Evolutionary conservation across 352 stramenopile species (phyloP).

Genomic region (Peronospora destructor): DNA sequence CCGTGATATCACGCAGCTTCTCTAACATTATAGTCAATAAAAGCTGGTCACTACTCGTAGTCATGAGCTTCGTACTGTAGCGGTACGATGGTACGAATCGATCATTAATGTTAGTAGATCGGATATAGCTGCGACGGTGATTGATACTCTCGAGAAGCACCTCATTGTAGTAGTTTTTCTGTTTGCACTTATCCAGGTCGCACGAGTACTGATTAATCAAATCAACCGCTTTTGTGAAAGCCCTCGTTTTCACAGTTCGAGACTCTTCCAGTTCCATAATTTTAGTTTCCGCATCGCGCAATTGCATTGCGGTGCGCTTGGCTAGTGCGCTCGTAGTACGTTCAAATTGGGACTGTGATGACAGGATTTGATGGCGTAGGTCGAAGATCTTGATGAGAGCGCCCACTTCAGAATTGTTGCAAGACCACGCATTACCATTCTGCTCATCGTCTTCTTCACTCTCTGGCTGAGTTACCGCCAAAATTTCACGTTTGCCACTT

Average conservation of each 20-base stretch:
- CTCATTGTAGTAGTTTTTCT: constrained; percentile 49
- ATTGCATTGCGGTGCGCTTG: constrained; percentile 48
- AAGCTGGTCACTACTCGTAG: constrained; percentile 59
- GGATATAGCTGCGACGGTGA: constrained; percentile 59
- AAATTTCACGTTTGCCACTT: constrained; percentile 46
- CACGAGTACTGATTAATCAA: constrained; percentile 49
- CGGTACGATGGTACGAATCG: constrained; percentile 66
- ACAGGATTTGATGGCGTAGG: constrained; percentile 66
- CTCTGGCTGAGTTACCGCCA: constrained; percentile 26
- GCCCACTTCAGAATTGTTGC: constrained; percentile 50
- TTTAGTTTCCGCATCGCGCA: constrained; percentile 46
- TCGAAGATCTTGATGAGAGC: constrained; percentile 68
- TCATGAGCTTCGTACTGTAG: constrained; percentile 59
- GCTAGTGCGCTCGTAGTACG: constrained; percentile 44
- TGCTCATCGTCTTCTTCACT: constrained; percentile 18
- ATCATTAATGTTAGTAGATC: constrained; percentile 51
- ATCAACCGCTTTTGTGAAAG: constrained; percentile 45
- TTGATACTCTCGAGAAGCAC: constrained; percentile 58
- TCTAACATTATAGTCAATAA: constrained; percentile 67
- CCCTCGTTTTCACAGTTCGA: constrained; percentile 30
- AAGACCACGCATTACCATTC: constrained; percentile 12
- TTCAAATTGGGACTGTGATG: constrained; percentile 58
- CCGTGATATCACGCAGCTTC: constrained; percentile 52
- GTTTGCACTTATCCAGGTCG: constrained; percentile 45
- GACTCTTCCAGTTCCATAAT: constrained; percentile 58